Base-by-base conservation (phyloP, 1,284 basidiomycete genomes). In the Puccinia hordei region DNA sequence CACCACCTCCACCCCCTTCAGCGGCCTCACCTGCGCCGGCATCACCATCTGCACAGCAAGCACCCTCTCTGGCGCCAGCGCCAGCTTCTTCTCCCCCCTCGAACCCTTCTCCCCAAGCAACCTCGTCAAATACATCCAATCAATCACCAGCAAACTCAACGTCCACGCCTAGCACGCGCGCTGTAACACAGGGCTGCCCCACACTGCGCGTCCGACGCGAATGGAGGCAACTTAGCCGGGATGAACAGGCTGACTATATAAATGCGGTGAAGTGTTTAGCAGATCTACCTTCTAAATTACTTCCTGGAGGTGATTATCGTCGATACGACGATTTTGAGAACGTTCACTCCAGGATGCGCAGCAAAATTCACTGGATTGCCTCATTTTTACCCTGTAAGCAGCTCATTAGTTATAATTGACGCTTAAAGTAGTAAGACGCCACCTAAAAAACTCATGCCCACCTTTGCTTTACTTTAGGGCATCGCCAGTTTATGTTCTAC, bases 301-400 rank as follows among this genome's bases (percentile, higher is more conserved):
- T 79, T 24, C 77, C 77, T 19, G 68, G 68, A 49, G 66, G 68
- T 6, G 69, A 44, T 10, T 72, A 79, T 33, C 77, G 68, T 24
- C 53, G 66, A 15, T 79, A 79, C 30, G 77, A 79, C 19, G 77
- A 79, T 57, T 79, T 79, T 73, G 46, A 72, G 57, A 79, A 72
- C 46, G 77, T 79, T 19, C 77, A 79, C 30, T 79, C 77, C 0
- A 24, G 77, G 27, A 79, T 79, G 77, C 65, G 77, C 30, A 46
- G 10, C 30, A 79, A 72, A 51, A 79, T 79, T 5, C 77, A 79
- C 27, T 79, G 77, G 77, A 72, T 79, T 22, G 66, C 68, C 13
- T 13, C 24, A n/a, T 79, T 79, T 30, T 46, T 79, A 19, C 77
- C 77, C 17, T 79, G 77, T 79, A 9, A 72, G 66, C 15, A 3